Conservation (phyloP, 495 filamentous ascomycete species). For the Lepidopterella palustris region DNA sequence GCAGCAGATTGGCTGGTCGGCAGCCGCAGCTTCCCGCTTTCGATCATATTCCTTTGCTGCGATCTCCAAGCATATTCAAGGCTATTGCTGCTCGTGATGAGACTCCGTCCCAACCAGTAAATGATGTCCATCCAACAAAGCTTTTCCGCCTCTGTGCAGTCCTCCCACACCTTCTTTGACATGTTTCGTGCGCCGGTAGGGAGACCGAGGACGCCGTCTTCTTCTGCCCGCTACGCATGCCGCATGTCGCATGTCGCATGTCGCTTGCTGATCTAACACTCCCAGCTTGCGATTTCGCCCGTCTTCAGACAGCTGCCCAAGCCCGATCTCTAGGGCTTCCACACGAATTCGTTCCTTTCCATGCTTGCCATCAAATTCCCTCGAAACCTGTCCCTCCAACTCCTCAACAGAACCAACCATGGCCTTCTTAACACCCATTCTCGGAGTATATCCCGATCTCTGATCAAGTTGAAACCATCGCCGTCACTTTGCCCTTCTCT, state of each 20-base stretch:
- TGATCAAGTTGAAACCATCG: not conserved
- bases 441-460: not conserved
- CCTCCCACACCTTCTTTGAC: not conserved
- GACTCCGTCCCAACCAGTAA: not conserved
- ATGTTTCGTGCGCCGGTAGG: no score
- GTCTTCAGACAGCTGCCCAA: not conserved
- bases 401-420: not conserved
- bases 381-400: not conserved
- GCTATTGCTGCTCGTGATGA: not conserved
- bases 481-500: not conserved
- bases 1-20: no score
- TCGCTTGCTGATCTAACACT: no score
- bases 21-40: no score
- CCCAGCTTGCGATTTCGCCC: no score
- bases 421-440: not conserved
- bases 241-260: no score
- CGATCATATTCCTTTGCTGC: no score
- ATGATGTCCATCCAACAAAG: not conserved
- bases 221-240: no score
- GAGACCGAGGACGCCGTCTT: no score
- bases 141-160: not conserved
- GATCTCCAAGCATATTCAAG: no score
- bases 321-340: not conserved
- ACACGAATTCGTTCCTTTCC: not conserved
- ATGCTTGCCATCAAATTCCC: not conserved